Evolutionary conservation across 768 basidiomycete species (phyloP).

Genomic region (Hypsizygus marmoreus): DNA sequence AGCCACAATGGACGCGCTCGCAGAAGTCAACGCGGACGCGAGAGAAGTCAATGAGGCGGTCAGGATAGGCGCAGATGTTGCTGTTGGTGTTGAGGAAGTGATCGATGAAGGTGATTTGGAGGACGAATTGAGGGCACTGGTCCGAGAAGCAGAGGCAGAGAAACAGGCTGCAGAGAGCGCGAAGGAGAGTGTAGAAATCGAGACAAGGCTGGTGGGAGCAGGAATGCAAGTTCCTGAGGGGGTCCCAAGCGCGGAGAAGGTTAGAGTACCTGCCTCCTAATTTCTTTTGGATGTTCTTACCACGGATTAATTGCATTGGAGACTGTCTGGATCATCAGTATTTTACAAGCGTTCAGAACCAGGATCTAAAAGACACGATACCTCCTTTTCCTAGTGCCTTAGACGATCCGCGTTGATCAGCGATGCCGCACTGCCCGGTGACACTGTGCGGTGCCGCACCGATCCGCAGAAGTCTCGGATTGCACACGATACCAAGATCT

Average conservation of each 20-base stretch:
- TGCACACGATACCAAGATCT: no score
- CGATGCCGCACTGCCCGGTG: no score
- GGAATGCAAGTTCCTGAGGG: conserved; percentile 7
- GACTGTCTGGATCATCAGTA: no score
- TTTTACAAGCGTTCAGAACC: no score
- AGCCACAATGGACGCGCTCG: conserved; percentile 84
- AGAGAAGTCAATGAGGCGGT: conserved; percentile 82
- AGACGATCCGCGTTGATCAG: no score
- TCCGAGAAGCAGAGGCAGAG: conserved; percentile 35
- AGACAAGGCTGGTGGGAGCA: conserved; percentile 21
- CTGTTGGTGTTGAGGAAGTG: conserved; percentile 55
- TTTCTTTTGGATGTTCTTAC: no score
- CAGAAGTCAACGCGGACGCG: conserved; percentile 80
- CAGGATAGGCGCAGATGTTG: conserved; percentile 63
- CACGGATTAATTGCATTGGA: no score
- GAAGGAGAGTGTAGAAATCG: conserved; percentile 13
- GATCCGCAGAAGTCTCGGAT: no score
- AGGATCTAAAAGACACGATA: no score
- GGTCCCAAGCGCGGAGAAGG: conserved; percentile 1
- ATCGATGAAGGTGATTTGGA: conserved; percentile 68
- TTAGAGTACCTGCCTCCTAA: no score
- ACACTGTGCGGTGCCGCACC: no score
- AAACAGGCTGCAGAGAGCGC: conserved; percentile 8
- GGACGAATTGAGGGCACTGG: conserved; percentile 63
- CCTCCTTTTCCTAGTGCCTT: no score